phyloP scores from a whole-genome alignment of 176 grass and related monocot genomes.

The Areca catechu region DNA sequence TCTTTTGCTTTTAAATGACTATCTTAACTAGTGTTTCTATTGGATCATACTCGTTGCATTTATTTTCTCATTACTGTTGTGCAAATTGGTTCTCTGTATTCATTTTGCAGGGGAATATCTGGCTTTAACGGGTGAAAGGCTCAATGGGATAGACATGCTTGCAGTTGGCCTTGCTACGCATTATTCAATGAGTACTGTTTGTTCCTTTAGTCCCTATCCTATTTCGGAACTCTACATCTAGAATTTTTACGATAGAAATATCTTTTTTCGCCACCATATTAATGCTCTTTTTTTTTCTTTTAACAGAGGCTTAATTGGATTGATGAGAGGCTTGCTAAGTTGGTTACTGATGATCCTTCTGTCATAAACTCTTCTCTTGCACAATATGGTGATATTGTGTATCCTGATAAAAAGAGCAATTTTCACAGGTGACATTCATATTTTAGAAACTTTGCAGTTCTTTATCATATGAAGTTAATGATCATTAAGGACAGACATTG shows the following conservation, averaged over 20 bases:
- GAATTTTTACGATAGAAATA: not conserved
- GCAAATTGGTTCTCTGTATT: not conserved
- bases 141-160: conserved; percentile 86
- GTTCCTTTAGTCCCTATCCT: conserved; percentile 18
- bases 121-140: conserved; percentile 75
- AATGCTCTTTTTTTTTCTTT: conserved; percentile 5
- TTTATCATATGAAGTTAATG: too few species aligned
- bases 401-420: conserved; percentile 79
- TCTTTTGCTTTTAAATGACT: too few species aligned
- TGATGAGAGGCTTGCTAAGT: conserved; percentile 71
- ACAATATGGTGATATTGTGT: conserved; percentile 83
- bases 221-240: conserved; percentile 2
- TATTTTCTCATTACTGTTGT: too few species aligned
- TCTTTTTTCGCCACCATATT: not conserved
- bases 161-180: conserved; percentile 94
- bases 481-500: too few species aligned
- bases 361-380: conserved; percentile 83
- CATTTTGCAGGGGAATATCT: conserved; percentile 70
- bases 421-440: conserved; percentile 57
- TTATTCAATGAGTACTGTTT: conserved; percentile 53
- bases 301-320: conserved; percentile 54
- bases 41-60: too few species aligned
- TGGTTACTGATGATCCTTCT: conserved; percentile 95
- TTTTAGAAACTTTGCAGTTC: not conserved
- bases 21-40: too few species aligned